Percentiles rank a stretch among this genome's conserved stretches.
These are phyloP conservation scores for Stromatinia cepivora DNA, from an alignment of 2,329 filamentous ascomycete species.

Conservation along the genomic window DNA sequence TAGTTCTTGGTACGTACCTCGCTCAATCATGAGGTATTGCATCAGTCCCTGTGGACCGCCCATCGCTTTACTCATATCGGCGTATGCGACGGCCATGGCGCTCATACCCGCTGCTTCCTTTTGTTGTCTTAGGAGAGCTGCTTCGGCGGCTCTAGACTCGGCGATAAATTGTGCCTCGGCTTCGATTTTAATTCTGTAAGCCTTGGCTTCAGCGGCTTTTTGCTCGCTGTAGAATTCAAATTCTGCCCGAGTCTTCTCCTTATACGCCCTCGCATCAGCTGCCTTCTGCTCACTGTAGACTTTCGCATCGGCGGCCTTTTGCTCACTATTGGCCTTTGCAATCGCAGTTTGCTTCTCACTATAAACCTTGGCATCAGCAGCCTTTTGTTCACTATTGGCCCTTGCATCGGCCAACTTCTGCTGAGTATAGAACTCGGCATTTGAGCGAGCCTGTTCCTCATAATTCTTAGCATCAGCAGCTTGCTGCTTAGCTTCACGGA, in stretches of 20 bases:
- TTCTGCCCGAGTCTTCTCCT: constrained; percentile 28
- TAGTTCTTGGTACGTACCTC: constrained; percentile 73
- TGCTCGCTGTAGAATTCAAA: constrained; percentile 47
- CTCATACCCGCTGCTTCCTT: constrained; percentile 75
- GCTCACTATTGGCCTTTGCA: constrained; percentile 32
- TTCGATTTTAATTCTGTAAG: constrained; percentile 48
- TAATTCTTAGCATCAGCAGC: constrained; percentile 66
- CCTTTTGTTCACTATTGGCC: constrained; percentile 46
- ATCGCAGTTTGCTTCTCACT: constrained; percentile 50
- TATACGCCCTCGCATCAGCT: constrained; percentile 54
- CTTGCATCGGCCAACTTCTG: constrained; percentile 19
- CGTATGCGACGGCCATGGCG: constrained; percentile 81
- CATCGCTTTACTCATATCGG: constrained; percentile 67
- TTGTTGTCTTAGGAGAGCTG: constrained; percentile 59
- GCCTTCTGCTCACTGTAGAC: constrained; percentile 47
- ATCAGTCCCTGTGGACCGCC: constrained; percentile 77
- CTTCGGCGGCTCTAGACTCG: constrained; percentile 54
- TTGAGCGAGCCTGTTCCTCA: constrained; percentile 58
- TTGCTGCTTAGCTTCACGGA: constrained; percentile 67
- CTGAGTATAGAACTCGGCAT: constrained; percentile 47
- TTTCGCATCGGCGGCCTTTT: constrained; percentile 49
- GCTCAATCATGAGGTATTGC: constrained; percentile 86
- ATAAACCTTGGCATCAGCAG: constrained; percentile 66
- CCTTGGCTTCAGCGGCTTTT: constrained; percentile 54
- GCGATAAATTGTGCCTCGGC: constrained; percentile 46